Conservation (phyloP, 148 eudicot genomes). For the Chenopodium formosanum region DNA sequence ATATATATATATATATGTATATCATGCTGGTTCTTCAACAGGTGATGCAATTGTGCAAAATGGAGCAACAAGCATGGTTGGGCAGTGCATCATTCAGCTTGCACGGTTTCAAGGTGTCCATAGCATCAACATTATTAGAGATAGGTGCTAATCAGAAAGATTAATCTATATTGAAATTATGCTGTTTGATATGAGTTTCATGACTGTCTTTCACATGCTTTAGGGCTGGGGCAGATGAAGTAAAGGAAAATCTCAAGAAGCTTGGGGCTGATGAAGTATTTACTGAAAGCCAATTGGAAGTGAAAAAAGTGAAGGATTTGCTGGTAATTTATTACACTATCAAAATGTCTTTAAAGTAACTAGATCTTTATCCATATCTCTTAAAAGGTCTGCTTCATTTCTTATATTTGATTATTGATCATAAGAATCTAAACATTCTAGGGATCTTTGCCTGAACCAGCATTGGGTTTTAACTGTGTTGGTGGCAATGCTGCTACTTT, state of each 20-base stretch:
- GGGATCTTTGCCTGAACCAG: constrained; percentile 76
- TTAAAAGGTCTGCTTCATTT: neutral
- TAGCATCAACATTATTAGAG: constrained; percentile 77
- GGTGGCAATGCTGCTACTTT: constrained; percentile 91
- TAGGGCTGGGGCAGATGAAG: constrained; percentile 86
- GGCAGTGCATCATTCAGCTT: constrained; percentile 91
- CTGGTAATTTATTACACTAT: constrained; percentile 45
- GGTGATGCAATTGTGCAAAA: constrained; percentile 95
- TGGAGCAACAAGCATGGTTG: constrained; percentile 97
- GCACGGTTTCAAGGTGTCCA: constrained; percentile 69
- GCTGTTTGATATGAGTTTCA: constrained; percentile 13
- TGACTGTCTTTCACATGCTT: constrained; percentile 16
- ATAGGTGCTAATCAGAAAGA: constrained; percentile 52
- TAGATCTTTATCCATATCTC: neutral
- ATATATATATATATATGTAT: too few species aligned
- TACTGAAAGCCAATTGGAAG: constrained; percentile 75
- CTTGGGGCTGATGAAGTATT: constrained; percentile 87
- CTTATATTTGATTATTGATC: neutral
- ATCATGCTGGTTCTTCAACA: constrained; percentile 25
- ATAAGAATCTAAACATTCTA: constrained; percentile 17
- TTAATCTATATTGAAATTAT: neutral
- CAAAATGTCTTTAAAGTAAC: neutral
- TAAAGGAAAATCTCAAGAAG: constrained; percentile 63
- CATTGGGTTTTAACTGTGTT: constrained; percentile 84
- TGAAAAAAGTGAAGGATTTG: constrained; percentile 71